Evolutionary conservation across 1,284 basidiomycete species (phyloP).

Genomic region (Lentinula novae-zelandiae): DNA sequence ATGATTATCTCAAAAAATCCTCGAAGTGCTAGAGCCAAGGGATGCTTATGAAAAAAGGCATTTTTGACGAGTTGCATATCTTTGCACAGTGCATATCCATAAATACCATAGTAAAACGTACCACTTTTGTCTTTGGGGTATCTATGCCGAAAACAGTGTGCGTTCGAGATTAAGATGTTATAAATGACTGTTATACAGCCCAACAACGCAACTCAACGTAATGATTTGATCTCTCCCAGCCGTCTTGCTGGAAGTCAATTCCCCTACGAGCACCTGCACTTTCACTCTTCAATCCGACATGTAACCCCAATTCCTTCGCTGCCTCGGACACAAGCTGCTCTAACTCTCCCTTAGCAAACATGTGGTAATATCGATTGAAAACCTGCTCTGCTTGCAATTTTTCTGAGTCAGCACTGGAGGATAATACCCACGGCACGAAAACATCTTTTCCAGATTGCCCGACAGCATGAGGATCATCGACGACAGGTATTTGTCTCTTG

Average conservation of each 20-base stretch:
- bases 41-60: no score
- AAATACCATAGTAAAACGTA: no score
- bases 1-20: no score
- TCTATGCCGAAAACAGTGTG: no score
- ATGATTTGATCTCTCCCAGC: slow-evolving; percentile 86
- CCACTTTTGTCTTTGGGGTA: no score
- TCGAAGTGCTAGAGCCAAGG: no score
- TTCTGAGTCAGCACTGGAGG: background rate
- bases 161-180: background rate
- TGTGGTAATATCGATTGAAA: slow-evolving; percentile 90
- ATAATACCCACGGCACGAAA: slow-evolving; percentile 44
- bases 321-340: slow-evolving; percentile 57
- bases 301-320: slow-evolving; percentile 54
- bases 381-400: slow-evolving; percentile 32
- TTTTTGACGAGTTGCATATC: no score
- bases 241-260: slow-evolving; percentile 65
- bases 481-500: slow-evolving; percentile 59
- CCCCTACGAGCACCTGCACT: slow-evolving; percentile 30
- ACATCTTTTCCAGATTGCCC: slow-evolving; percentile 37
- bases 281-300: slow-evolving; percentile 9
- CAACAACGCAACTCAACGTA: slow-evolving; percentile 71
- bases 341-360: slow-evolving; percentile 84
- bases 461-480: background rate
- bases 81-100: no score
- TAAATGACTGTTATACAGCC: slow-evolving; percentile 27